A percentile compares a stretch with the other conserved stretches of the same genome.
Conservation (phyloP, 2,329 filamentous ascomycete species). For the Phyllosticta citribraziliensis region DNA sequence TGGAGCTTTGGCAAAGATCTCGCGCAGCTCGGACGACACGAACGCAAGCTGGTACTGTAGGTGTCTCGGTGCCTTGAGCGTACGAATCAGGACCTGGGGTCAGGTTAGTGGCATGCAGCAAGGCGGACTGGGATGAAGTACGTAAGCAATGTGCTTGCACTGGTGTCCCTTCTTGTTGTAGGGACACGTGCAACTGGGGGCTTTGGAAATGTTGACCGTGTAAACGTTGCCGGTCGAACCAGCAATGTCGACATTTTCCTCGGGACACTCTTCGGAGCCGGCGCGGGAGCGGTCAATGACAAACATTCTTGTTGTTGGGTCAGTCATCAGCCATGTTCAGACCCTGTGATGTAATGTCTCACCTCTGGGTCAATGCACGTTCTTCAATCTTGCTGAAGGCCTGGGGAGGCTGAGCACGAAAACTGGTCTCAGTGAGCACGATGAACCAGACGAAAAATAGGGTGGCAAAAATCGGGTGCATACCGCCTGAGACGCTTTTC, state of each 20-base stretch:
- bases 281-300: slow-evolving; percentile 42
- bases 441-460: not conserved
- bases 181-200: slow-evolving; percentile 47
- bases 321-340: slow-evolving; percentile 18
- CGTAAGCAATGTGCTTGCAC: slow-evolving; percentile 57
- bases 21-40: slow-evolving; percentile 46
- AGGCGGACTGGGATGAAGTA: slow-evolving; percentile 19
- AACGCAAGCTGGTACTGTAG: slow-evolving; percentile 52
- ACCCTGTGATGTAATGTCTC: slow-evolving; percentile 3
- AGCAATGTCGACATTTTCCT: slow-evolving; percentile 48
- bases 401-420: slow-evolving; percentile 32
- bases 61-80: slow-evolving; percentile 46
- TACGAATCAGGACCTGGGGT: slow-evolving; percentile 42
- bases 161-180: slow-evolving; percentile 46
- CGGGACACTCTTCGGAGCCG: slow-evolving; percentile 34
- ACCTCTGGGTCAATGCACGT: slow-evolving; percentile 40
- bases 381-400: slow-evolving; percentile 38
- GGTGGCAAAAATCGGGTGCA: not conserved
- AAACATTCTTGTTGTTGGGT: slow-evolving; percentile 34
- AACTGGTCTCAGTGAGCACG: slow-evolving; percentile 13
- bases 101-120: not conserved
- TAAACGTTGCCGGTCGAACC: slow-evolving; percentile 56
- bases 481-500: slow-evolving; percentile 24
- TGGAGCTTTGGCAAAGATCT: slow-evolving; percentile 46
- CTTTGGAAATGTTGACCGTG: slow-evolving; percentile 42